phyloP scores from a whole-genome alignment of 2,329 filamentous ascomycete species.

The Phyllosticta paracitricarpa region DNA sequence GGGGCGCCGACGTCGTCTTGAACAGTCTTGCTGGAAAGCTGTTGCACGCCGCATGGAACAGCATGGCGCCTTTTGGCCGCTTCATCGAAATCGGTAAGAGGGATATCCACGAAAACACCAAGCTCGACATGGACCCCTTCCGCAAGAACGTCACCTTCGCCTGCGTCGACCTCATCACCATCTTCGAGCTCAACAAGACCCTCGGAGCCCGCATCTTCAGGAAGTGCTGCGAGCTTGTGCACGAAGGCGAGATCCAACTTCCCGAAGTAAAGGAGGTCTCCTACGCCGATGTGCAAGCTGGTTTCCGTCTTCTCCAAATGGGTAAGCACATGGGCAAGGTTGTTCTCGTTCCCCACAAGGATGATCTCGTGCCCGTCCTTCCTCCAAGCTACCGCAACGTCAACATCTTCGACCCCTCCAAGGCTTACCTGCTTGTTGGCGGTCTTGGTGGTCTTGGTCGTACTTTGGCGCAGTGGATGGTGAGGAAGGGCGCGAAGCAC shows the following conservation, averaged over 20 bases:
- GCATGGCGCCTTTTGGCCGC: slow-evolving; percentile 28
- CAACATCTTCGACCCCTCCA: not conserved
- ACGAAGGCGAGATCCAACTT: not conserved
- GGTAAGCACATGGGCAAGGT: slow-evolving; percentile 12
- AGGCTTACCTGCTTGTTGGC: slow-evolving; percentile 11
- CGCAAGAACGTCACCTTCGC: not conserved
- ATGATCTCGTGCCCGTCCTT: not conserved
- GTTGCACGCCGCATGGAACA: slow-evolving; percentile 31
- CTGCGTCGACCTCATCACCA: slow-evolving; percentile 3
- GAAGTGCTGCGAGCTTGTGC: not conserved
- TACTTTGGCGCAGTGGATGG: slow-evolving; percentile 1
- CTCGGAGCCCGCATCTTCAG: not conserved
- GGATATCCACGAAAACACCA: slow-evolving; percentile 5
- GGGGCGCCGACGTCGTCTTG: slow-evolving; percentile 28
- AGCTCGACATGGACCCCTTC: slow-evolving; percentile 9
- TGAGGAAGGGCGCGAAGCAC: slow-evolving; percentile 2
- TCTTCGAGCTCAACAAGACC: not conserved
- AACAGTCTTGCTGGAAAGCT: slow-evolving; percentile 17
- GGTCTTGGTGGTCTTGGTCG: slow-evolving; percentile 11
- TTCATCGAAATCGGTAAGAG: slow-evolving; percentile 17
- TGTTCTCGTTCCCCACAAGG: slow-evolving; percentile 13
- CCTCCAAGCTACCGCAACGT: not conserved
- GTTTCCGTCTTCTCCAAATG: slow-evolving; percentile 14
- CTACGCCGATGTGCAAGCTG: slow-evolving; percentile 12
- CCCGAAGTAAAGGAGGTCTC: slow-evolving; percentile 13